phyloP scores from a whole-genome alignment of 352 stramenopile genomes.

The Phytophthora podocarpi region DNA sequence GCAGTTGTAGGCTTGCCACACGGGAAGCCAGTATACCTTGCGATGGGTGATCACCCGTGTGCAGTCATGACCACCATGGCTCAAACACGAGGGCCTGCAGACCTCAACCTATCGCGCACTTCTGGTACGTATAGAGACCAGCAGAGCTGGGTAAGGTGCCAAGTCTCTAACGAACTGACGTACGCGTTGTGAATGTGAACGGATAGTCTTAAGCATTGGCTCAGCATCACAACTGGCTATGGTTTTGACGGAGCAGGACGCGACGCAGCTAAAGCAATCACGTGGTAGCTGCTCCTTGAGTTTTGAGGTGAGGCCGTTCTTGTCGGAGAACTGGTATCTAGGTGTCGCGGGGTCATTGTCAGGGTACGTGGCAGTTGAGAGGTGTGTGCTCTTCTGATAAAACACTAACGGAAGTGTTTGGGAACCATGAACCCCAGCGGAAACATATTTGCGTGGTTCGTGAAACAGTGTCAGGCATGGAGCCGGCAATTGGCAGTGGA shows the following conservation, averaged over 20 bases:
- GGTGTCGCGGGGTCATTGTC: slow-evolving; percentile 68
- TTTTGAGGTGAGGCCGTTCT: slow-evolving; percentile 73
- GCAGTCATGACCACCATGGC: slow-evolving; percentile 55
- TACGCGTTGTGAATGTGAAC: neutral
- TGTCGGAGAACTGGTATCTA: slow-evolving; percentile 50
- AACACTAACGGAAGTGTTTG: neutral
- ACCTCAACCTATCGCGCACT: slow-evolving; percentile 39
- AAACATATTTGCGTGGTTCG: slow-evolving; percentile 71
- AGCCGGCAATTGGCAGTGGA: slow-evolving; percentile 41
- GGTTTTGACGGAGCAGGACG: slow-evolving; percentile 50
- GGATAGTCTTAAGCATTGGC: slow-evolving; percentile 72
- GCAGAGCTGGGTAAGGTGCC: no score
- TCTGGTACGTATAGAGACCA: slow-evolving; percentile 9
- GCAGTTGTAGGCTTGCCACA: slow-evolving; percentile 37
- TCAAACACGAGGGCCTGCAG: slow-evolving; percentile 18
- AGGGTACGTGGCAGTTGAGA: slow-evolving; percentile 36
- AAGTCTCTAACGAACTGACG: slow-evolving; percentile 7
- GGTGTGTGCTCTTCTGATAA: neutral
- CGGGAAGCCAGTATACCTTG: slow-evolving; percentile 45
- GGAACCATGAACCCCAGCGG: slow-evolving; percentile 48
- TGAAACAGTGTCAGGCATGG: slow-evolving; percentile 59
- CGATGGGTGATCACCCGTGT: slow-evolving; percentile 77
- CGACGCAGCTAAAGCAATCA: slow-evolving; percentile 15
- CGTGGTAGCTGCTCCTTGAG: slow-evolving; percentile 31
- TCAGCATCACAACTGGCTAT: slow-evolving; percentile 73